Evolutionary conservation across 257 asterid genomes (phyloP).

Genomic region (Nicotiana obtusifolia): DNA sequence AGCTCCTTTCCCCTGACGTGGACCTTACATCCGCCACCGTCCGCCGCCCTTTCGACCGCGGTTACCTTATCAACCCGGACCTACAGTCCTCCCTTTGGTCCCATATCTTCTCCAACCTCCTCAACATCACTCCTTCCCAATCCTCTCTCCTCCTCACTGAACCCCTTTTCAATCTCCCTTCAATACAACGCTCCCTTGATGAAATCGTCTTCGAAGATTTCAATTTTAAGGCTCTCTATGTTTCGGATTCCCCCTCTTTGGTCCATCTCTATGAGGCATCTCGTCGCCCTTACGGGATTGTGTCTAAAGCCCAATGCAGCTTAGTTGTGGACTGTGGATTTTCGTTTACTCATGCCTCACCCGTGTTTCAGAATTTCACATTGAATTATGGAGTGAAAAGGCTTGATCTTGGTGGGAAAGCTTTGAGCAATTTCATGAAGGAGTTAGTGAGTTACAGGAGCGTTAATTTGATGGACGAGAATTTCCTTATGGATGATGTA

Average conservation of each 20-base stretch:
- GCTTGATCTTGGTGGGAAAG: slow-evolving; percentile 90
- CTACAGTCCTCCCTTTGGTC: slow-evolving; percentile 83
- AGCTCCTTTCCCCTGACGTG: slow-evolving; percentile 69
- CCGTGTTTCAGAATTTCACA: slow-evolving; percentile 87
- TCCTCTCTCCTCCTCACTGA: slow-evolving; percentile 77
- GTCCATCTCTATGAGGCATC: slow-evolving; percentile 91
- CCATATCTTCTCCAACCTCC: slow-evolving; percentile 68
- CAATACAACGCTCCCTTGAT: slow-evolving; percentile 64
- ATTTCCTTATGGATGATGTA: slow-evolving; percentile 85
- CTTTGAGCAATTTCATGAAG: slow-evolving; percentile 81
- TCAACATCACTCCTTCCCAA: slow-evolving; percentile 53
- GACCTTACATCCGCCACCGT: slow-evolving; percentile 96
- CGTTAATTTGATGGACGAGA: slow-evolving; percentile 96
- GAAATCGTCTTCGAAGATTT: slow-evolving; percentile 85
- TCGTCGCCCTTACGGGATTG: slow-evolving; percentile 63
- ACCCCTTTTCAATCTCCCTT: slow-evolving; percentile 86
- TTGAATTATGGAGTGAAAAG: slow-evolving; percentile 79
- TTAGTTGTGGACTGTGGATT: slow-evolving; percentile 92
- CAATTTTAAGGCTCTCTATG: slow-evolving; percentile 59
- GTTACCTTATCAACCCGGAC: slow-evolving; percentile 79
- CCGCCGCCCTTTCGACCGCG: slow-evolving; percentile 97
- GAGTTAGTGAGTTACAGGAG: slow-evolving; percentile 90
- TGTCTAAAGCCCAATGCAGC: slow-evolving; percentile 78
- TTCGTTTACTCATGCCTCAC: slow-evolving; percentile 85
- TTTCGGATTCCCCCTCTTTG: slow-evolving; percentile 73